Evolutionary conservation across 2,329 filamentous ascomycete species (phyloP), one percentile per base, ranked within the genome.

Genomic region (Knoxdaviesia capensis): DNA sequence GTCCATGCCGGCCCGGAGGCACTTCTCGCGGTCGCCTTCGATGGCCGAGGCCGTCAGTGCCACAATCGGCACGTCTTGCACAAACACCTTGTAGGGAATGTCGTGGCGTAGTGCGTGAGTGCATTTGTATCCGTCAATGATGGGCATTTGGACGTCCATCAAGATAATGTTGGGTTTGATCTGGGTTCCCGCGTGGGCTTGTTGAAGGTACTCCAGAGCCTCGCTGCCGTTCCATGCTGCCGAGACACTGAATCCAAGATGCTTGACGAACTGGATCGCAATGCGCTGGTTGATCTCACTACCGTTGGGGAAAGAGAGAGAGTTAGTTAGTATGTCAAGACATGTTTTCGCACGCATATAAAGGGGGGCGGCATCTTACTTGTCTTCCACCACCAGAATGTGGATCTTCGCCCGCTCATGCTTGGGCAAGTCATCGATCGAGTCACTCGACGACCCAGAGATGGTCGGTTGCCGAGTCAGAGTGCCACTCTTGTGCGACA

Each of bases 41-140:
- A 85, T 84, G 1, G 80, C 80, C 4, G 75, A 81, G 5, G 80
- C 81, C 0, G 80, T 86, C 77, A 86, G 83, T n/a, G 80, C 80
- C 34, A 86, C 75, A 41, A 86, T 83, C 0, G 80, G 80, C 5
- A 83, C 75, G 37, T 75, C 64, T 43, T 67, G 63, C 4, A 74
- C 63, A 41, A 70, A 67, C 2, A 61, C 51, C 36, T 68, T 74
- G 57, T 80, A 85, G 0, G 78, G 75, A 2, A 67, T 53, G 48
- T 81, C 73, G 43, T 80, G 76, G 10, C 80, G 68, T 38, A 88
- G 46, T 7, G 80, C 66, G 49, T 84, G 79, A 0, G 81, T 87
- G 36, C 80, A 80, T 44, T 73, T 72, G 54, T 87, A 87, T 1
- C 82, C 82, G 51, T 87, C 82, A 47, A 84, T 73, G 35, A 85